Evolutionary conservation across 176 grass and related monocot genomes (phyloP).

Genomic region (Tillandsia fasciculata): DNA sequence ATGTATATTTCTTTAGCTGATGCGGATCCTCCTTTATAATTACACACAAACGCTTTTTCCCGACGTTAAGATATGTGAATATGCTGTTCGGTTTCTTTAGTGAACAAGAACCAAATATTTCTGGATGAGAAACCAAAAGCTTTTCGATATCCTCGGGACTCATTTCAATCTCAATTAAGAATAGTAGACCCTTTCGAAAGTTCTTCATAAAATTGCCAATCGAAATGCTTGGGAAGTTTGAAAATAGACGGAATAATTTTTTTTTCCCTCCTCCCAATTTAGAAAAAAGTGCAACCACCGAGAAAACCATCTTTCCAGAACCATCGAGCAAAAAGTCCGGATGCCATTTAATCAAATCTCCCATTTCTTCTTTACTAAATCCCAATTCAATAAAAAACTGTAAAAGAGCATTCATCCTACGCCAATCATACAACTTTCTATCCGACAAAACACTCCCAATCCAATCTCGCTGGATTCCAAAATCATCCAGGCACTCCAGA

Average conservation of each 20-base stretch:
- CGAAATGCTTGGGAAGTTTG: slow-evolving; percentile 38
- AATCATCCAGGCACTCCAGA: slow-evolving; percentile 32
- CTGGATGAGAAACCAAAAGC: slow-evolving; percentile 34
- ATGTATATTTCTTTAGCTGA: slow-evolving; percentile 31
- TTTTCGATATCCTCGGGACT: slow-evolving; percentile 31
- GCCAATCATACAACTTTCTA: slow-evolving; percentile 42
- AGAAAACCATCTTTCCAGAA: slow-evolving; percentile 43
- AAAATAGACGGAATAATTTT: slow-evolving; percentile 35
- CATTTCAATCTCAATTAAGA: slow-evolving; percentile 32
- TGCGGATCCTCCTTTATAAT: slow-evolving; percentile 43
- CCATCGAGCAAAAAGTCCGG: slow-evolving; percentile 52
- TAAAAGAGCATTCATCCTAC: slow-evolving; percentile 34
- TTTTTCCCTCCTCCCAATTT: slow-evolving; percentile 41
- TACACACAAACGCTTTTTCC: slow-evolving; percentile 34
- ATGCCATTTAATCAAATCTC: slow-evolving; percentile 37
- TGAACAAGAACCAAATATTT: slow-evolving; percentile 29
- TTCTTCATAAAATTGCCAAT: slow-evolving; percentile 32
- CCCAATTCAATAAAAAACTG: slow-evolving; percentile 40
- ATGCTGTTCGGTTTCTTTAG: slow-evolving; percentile 41
- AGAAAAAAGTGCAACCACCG: slow-evolving; percentile 28
- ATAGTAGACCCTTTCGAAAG: slow-evolving; percentile 16
- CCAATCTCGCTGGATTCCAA: slow-evolving; percentile 44
- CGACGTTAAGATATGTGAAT: slow-evolving; percentile 27
- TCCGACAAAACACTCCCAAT: slow-evolving; percentile 27
- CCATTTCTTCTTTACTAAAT: slow-evolving; percentile 33